Base-by-base conservation (phyloP, 331 rosid genomes). In the Erythrophleum ivorense region DNA sequence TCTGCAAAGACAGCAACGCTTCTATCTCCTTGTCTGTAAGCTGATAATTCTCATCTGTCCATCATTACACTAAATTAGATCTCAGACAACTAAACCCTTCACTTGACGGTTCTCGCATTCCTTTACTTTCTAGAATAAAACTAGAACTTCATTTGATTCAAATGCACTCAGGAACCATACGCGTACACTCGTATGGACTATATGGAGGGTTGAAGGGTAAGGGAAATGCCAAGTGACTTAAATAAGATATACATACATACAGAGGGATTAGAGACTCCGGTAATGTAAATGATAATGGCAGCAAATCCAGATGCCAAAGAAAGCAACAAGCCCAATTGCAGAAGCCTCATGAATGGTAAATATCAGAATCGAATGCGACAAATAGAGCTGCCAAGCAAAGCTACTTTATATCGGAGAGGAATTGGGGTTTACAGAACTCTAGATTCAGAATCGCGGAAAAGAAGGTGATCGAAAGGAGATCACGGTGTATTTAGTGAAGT, bases 271-370 rank as follows among this genome's bases (percentile, higher is more conserved):
- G 98, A 87, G 85, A 93, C 85, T 43, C 96, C 96, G 10, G 81
- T 88, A 80, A 95, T 88, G 92, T 90, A 93, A 81, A 93, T 86
- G 83, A 83, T 78, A 78, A 95, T 89, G 79, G 95, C 98, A 19
- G 90, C 88, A 73, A 91, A 85, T 38, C 99, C 99, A 80, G 91
- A 95, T 38, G 89, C 91, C 73, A 93, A 57, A 64, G 94, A 89
- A 38, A 90, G 84, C 21, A 90, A 54, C 49, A 95, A 91, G 13
- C 86, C 93, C 31, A 93, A 78, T 81, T 79, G 91, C 84, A 91
- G 90, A 80, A 93, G 81, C 93, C 84, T 93, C 98, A 93, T 92
- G 86, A 76, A 71, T 63, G 71, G 45, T 46, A 40, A 38, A 38
- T 48, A 59, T 45, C 33, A 12, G 29, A 52, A 80, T 65, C 57